Evolutionary conservation across 2,329 filamentous ascomycete species (phyloP).

Genomic region (Pseudocercospora macadamiae): DNA sequence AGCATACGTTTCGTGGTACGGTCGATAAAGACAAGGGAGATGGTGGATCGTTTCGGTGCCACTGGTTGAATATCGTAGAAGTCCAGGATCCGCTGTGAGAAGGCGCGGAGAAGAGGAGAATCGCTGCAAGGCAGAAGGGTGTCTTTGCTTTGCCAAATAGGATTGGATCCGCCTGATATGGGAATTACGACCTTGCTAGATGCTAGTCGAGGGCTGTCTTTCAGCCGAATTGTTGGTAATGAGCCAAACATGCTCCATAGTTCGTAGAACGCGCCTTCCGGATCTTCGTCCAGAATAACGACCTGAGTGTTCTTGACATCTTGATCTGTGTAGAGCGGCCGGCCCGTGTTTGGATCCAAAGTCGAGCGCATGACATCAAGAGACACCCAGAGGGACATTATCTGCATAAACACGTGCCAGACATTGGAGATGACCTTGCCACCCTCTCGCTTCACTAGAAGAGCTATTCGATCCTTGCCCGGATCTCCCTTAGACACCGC

Average conservation of each 20-base stretch:
- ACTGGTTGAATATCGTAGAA: constrained; percentile 1
- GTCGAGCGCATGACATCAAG: constrained; percentile 12
- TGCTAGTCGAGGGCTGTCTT: constrained; percentile 5
- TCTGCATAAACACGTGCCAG: constrained; percentile 18
- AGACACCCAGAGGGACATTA: constrained; percentile 18
- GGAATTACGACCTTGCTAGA: constrained; percentile 11
- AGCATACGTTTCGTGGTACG: constrained; percentile 1
- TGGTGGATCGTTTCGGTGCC: not conserved
- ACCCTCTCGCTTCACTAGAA: constrained; percentile 12
- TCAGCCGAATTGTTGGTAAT: constrained; percentile 9
- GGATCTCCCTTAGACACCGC: not conserved
- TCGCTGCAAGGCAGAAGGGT: constrained; percentile 7
- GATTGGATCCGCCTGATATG: constrained; percentile 14
- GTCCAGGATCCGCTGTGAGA: constrained; percentile 10
- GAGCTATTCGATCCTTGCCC: not conserved
- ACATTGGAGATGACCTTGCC: constrained; percentile 9
- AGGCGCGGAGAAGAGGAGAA: constrained; percentile 9
- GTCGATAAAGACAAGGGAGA: not conserved
- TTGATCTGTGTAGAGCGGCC: constrained; percentile 9
- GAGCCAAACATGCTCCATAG: constrained; percentile 8
- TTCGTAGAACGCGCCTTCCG: constrained; percentile 14
- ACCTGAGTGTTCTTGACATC: constrained; percentile 5
- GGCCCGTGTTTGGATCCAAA: constrained; percentile 8
- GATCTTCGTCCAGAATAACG: constrained; percentile 10
- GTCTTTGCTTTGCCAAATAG: constrained; percentile 18